Percentiles rank a stretch among this genome's conserved stretches.
phyloP scores from a whole-genome alignment of 176 grass and related monocot species.

The Melocanna baccifera region DNA sequence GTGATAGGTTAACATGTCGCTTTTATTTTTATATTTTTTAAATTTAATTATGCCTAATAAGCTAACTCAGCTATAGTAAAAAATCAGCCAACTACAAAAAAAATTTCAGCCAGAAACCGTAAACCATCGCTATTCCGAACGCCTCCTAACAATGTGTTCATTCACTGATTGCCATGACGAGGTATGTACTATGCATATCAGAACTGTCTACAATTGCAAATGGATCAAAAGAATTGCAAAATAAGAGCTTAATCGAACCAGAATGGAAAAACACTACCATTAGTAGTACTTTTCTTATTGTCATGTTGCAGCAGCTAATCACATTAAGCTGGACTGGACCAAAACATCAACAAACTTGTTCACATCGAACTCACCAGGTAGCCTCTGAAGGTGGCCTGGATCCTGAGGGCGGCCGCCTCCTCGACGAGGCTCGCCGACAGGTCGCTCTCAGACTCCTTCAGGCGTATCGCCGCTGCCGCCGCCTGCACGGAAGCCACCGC shows the following conservation, averaged over 20 bases:
- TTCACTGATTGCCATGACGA: not conserved
- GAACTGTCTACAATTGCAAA: not conserved
- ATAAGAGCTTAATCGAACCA: not conserved
- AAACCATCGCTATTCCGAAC: too few species aligned
- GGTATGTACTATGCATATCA: not conserved
- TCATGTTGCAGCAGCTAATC: not conserved
- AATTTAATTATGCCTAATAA: too few species aligned
- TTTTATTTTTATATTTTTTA: too few species aligned
- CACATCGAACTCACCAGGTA: slow-evolving; percentile 46
- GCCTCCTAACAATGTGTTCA: not conserved
- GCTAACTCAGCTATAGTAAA: too few species aligned
- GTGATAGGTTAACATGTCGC: too few species aligned
- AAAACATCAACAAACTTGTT: not conserved
- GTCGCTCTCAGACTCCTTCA: slow-evolving; percentile 19
- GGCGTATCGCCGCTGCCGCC: slow-evolving; percentile 36
- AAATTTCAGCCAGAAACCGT: too few species aligned
- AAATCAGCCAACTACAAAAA: too few species aligned
- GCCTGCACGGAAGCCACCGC: slow-evolving; percentile 34
- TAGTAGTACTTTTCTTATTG: too few species aligned
- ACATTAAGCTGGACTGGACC: not conserved
- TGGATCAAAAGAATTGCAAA: not conserved
- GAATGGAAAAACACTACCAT: not conserved
- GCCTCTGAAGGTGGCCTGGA: slow-evolving; percentile 85
- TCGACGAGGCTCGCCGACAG: slow-evolving; percentile 8
- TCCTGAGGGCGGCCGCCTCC: slow-evolving; percentile 53